Conservation (phyloP, 441 rosid species). For the California macrophylla region DNA sequence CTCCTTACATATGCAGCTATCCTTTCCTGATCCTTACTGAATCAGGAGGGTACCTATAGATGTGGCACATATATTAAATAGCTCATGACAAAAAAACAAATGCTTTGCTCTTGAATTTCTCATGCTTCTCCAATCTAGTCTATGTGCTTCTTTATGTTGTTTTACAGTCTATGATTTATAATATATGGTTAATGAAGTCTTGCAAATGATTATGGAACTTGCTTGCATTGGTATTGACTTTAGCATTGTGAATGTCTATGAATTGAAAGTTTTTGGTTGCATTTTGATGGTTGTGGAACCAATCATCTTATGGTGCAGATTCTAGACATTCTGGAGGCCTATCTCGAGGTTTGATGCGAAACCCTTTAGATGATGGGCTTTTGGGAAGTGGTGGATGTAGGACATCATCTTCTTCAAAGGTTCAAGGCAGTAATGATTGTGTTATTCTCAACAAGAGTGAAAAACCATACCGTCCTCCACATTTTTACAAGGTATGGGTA, state of each 20-base stretch:
- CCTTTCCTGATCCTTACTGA: neutral
- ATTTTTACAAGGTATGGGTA: constrained; percentile 23
- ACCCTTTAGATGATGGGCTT: constrained; percentile 21
- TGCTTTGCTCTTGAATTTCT: neutral
- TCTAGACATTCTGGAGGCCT: constrained; percentile 17
- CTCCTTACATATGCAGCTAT: neutral
- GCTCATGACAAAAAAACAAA: neutral
- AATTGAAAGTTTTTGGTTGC: neutral
- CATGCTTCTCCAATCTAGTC: constrained; percentile 1
- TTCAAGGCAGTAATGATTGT: constrained; percentile 5
- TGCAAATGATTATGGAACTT: constrained; percentile 1
- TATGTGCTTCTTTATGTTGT: constrained; percentile 3
- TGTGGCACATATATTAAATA: neutral
- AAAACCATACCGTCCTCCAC: constrained; percentile 31
- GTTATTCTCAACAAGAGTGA: constrained; percentile 22
- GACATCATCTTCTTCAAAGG: constrained; percentile 12
- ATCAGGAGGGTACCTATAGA: neutral
- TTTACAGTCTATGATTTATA: neutral
- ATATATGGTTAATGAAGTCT: neutral
- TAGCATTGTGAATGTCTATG: neutral
- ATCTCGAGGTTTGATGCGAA: constrained; percentile 14
- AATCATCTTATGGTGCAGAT: constrained; percentile 21
- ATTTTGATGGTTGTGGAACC: constrained; percentile 13
- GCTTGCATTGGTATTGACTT: neutral
- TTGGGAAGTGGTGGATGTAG: constrained; percentile 21